These are phyloP conservation scores for Silybum marianum DNA, from an alignment of 129 eudicot genomes.

Conservation along the genomic window DNA sequence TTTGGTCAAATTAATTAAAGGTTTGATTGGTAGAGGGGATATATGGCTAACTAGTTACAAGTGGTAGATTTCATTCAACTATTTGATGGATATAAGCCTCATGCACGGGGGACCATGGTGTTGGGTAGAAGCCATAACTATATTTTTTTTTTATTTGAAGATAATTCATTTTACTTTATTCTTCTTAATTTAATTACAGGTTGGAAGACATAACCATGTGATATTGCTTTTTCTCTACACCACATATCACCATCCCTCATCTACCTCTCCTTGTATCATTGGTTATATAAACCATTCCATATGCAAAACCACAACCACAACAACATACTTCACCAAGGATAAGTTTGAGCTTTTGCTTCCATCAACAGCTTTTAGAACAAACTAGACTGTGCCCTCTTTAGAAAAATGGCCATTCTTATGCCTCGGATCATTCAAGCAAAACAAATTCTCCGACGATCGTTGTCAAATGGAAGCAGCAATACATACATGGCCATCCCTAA, in stretches of 20 bases:
- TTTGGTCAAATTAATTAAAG: too few relatives aligned
- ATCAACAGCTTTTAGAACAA: background rate
- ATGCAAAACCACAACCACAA: background rate
- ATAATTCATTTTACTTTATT: too few relatives aligned
- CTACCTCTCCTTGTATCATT: background rate
- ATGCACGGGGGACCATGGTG: too few relatives aligned
- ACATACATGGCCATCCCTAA: constrained; percentile 22
- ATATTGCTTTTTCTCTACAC: background rate
- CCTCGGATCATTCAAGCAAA: constrained; percentile 29
- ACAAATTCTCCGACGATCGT: constrained; percentile 8
- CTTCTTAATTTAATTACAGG: too few relatives aligned
- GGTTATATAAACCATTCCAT: background rate
- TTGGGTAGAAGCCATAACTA: too few relatives aligned
- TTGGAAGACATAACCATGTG: constrained; percentile 5
- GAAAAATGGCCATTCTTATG: constrained; percentile 19
- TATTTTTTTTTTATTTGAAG: too few relatives aligned
- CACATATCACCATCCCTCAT: background rate
- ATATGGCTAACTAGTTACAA: too few relatives aligned
- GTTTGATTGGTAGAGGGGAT: too few relatives aligned
- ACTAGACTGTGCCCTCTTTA: background rate
- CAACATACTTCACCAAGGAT: too few relatives aligned
- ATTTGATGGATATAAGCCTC: background rate
- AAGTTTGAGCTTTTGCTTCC: background rate
- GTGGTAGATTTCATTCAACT: too few relatives aligned
- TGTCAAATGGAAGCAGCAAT: background rate